phyloP scores from a whole-genome alignment of 768 basidiomycete genomes.

The Boletellus ananiceps region DNA sequence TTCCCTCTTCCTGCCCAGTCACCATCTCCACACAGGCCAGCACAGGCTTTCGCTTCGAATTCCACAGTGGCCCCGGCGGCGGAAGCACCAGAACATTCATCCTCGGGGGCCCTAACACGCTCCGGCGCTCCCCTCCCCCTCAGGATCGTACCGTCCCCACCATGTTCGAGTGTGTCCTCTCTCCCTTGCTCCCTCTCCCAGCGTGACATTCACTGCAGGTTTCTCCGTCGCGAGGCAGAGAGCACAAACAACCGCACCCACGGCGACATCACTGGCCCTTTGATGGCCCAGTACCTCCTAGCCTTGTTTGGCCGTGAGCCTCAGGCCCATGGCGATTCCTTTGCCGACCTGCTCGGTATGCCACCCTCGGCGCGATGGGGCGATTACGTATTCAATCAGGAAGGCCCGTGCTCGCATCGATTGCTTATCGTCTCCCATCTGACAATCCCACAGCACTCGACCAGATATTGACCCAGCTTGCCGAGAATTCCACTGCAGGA shows the following conservation, averaged over 20 bases:
- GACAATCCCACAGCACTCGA: constrained; percentile 54
- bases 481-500: constrained; percentile 72
- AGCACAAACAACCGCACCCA: constrained; percentile 20
- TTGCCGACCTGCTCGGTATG: constrained; percentile 40
- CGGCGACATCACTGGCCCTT: constrained; percentile 48
- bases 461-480: constrained; percentile 81
- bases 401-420: constrained; percentile 46
- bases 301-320: constrained; percentile 44
- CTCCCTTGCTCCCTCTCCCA: background rate
- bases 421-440: background rate
- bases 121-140: constrained; percentile 20
- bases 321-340: constrained; percentile 36
- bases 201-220: constrained; percentile 25
- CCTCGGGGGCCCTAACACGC: constrained; percentile 33
- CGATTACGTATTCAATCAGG: constrained; percentile 90
- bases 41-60: constrained; percentile 33
- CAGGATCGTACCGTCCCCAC: constrained; percentile 33
- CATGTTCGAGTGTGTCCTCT: constrained; percentile 48
- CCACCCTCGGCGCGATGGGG: constrained; percentile 64
- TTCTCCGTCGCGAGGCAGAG: constrained; percentile 28
- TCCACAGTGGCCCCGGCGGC: constrained; percentile 30
- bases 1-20: background rate
- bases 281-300: constrained; percentile 73
- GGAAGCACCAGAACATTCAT: constrained; percentile 33
- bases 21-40: constrained; percentile 7